These are phyloP conservation scores for Oidiodendron maius DNA, from an alignment of 495 filamentous ascomycete species.

Conservation along the genomic window DNA sequence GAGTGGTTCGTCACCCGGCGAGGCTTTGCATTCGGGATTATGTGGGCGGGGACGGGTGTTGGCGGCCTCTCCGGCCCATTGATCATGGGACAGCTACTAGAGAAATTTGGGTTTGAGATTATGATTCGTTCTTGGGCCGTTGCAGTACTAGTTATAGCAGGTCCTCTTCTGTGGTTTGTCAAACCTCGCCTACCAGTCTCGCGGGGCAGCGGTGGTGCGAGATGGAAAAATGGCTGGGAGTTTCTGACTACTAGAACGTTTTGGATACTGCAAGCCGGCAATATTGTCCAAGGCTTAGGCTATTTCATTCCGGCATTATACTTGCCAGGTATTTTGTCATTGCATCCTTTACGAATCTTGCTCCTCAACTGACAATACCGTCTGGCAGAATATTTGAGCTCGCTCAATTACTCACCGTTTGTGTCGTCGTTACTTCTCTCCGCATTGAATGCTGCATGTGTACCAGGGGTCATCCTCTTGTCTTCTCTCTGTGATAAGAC, in stretches of 20 bases:
- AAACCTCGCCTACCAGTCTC: slow-evolving; percentile 47
- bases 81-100: slow-evolving; percentile 4
- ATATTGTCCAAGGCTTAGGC: slow-evolving; percentile 55
- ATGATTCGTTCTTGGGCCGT: slow-evolving; percentile 47
- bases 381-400: slow-evolving; percentile 45
- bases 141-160: slow-evolving; percentile 36
- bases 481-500: slow-evolving; percentile 54
- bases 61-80: slow-evolving; percentile 2
- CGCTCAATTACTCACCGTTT: slow-evolving; percentile 36
- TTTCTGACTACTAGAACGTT: slow-evolving; percentile 43
- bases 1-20: slow-evolving; percentile 43
- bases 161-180: slow-evolving; percentile 51
- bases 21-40: slow-evolving; percentile 45
- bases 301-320: slow-evolving; percentile 64
- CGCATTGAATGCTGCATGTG: slow-evolving; percentile 49
- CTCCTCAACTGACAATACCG: too few species aligned
- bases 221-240: too few species aligned
- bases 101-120: slow-evolving; percentile 40
- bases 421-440: slow-evolving; percentile 45
- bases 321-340: slow-evolving; percentile 52
- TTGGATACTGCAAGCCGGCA: slow-evolving; percentile 44
- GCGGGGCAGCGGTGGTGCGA: too few species aligned
- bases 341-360: too few species aligned
- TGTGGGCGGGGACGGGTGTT: slow-evolving; percentile 37
- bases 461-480: slow-evolving; percentile 52